Evolutionary conservation across 805 yeast genomes (phyloP), one percentile per base, ranked within the genome.

Genomic region (Yamadazyma phyllophila): DNA sequence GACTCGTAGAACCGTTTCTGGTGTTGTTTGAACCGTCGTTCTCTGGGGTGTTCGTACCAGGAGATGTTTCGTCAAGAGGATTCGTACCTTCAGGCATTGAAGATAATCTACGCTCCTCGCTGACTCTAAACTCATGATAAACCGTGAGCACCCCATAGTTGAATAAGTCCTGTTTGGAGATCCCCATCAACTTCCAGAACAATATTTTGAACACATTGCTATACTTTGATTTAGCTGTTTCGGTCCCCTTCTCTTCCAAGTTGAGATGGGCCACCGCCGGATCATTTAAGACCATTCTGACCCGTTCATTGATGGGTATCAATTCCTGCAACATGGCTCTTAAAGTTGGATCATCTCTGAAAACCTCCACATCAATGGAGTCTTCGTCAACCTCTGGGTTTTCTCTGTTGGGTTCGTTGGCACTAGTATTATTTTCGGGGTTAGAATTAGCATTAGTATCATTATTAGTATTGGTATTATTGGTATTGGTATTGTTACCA

Each of bases 141-240:
- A 50, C 33, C 9, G 51, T 53, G 14, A 58, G 20, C 26, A 81
- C 80, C 12, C 77, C 79, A 67, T 80, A 76, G 58, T 78, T 68
- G 55, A 71, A 73, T 43, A 83, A 53, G 49, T 82, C 81, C 7
- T 59, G 52, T 40, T 56, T 66, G 2, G 73, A 54, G 30, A 83
- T 69, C 1, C 86, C 85, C 83, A 83, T 78, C 4, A 78, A 20
- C 33, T 58, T 60, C 85, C 86, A 82, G 58, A 78, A 78, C 0
- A 75, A 12, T 49, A 53, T 54, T 59, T 65, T 61, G 53, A 67
- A 50, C 39, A 59, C 7, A 29, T 50, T 46, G 13, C 65, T 57
- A 58, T 60, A 69, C 48, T 59, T 76, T 29, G 49, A 43, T 12
- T 62, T 53, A 4, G 81, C 71, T 3, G 61, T 50, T 26, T 63